Evolutionary conservation across 805 yeast species (phyloP), one percentile per base, ranked within the genome.

Genomic region (Hanseniaspora meyeri): DNA sequence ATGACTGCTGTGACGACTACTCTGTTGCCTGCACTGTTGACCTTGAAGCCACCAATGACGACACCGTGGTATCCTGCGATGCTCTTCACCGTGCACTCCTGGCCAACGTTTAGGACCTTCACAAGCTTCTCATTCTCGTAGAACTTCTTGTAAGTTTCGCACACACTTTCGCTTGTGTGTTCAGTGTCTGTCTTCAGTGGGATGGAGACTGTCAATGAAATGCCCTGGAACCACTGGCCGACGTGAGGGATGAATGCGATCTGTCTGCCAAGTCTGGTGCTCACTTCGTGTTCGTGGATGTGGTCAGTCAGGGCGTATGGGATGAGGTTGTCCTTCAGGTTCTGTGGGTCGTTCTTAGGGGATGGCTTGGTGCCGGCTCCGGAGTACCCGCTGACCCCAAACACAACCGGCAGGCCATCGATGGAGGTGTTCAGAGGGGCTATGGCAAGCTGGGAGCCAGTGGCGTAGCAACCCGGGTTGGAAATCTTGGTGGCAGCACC

Each of bases 331-430:
- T 93, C 80, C 59, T 74, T 71, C 67, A 93, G 76, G 66, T 82
- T 75, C 58, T 81, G 76, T 51, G 85, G 73, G 68, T 93, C 97
- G 68, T 93, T 93, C 74, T 90, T 89, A 60, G 95, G 95, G 14
- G 96, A 87, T 58, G 98, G 98, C 73, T 95, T 93, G 40, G 99
- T 90, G 62, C 99, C 99, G 11, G 98, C 98, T 59, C 99, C 99
- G 12, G 98, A 93, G 70, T 91, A 93, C 51, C 99, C 99, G 50
- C 96, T 87, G 37, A 93, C 93, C 66, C 98, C 98, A 68, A 93
- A 93, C 12, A 91, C 77, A 3, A 88, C 74, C 52, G 99, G 97
- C 32, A 77, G 74, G 38, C 93, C 93, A 14, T 74, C 71, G 43
- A 82, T 74, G 65, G 79, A 79, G 50, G 82, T 80, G n/a, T 77